Evolutionary conservation across 2,329 filamentous ascomycete genomes (phyloP).

Genomic region (Aciculosporium take): DNA sequence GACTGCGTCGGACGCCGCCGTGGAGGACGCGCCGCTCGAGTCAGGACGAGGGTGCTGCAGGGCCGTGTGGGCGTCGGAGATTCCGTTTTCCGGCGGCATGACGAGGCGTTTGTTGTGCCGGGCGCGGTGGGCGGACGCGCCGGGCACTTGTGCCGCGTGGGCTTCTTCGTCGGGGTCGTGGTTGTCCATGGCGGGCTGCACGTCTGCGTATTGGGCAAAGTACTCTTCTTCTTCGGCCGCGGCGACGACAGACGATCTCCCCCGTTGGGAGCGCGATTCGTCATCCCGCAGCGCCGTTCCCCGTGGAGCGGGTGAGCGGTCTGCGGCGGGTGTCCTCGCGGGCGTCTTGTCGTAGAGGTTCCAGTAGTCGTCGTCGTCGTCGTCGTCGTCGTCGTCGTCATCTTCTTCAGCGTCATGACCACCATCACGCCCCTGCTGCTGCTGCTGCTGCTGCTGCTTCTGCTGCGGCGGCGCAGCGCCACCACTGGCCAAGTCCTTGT

Average conservation of each 20-base stretch:
- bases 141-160: conserved; percentile 17
- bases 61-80: conserved; percentile 10
- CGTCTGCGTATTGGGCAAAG: conserved; percentile 61
- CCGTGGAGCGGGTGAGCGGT: conserved; percentile 47
- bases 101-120: conserved; percentile 12
- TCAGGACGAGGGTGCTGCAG: conserved; percentile 43
- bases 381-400: conserved; percentile 5
- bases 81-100: conserved; percentile 10
- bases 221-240: conserved; percentile 55
- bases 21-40: conserved; percentile 43
- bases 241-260: conserved; percentile 11
- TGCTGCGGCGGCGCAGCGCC: conserved; percentile 3
- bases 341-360: conserved; percentile 62
- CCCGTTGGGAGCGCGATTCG: too few species aligned
- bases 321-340: conserved; percentile 45
- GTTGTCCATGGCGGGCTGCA: conserved; percentile 68
- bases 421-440: neutral
- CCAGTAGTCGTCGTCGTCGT: conserved; percentile 55
- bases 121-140: neutral
- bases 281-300: too few species aligned
- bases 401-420: neutral
- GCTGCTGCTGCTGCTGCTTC: neutral
- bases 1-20: conserved; percentile 41
- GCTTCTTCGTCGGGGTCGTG: conserved; percentile 64
- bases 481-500: conserved; percentile 20